A percentile compares a stretch with the other conserved stretches of the same genome.
These are phyloP conservation scores for Mycena chlorophos DNA, from an alignment of 768 basidiomycete genomes.

Conservation along the genomic window DNA sequence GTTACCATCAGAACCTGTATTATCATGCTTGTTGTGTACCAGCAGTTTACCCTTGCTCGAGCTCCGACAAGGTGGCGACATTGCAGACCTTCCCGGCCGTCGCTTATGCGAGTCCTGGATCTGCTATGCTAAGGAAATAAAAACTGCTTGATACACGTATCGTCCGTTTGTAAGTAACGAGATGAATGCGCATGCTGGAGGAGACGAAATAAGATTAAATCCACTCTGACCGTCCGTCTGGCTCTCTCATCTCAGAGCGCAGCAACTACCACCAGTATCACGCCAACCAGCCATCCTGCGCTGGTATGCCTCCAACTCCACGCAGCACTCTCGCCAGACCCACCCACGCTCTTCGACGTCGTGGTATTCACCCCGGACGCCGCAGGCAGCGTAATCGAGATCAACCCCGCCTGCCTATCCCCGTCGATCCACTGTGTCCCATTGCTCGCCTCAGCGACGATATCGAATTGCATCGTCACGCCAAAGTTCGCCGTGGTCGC, in stretches of 20 bases:
- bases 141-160: no score
- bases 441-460: constrained; percentile 7
- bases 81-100: no score
- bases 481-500: constrained; percentile 18
- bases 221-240: not conserved
- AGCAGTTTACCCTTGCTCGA: no score
- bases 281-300: not conserved
- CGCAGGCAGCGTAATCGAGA: constrained; percentile 7
- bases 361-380: constrained; percentile 17
- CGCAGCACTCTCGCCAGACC: not conserved
- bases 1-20: no score
- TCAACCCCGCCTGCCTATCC: constrained; percentile 15
- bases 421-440: constrained; percentile 11
- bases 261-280: not conserved
- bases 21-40: no score
- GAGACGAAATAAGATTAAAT: no score
- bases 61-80: no score
- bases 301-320: not conserved
- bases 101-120: no score
- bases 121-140: no score
- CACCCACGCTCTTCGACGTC: constrained; percentile 4
- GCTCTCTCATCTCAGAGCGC: not conserved
- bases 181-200: not conserved
- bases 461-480: constrained; percentile 19
- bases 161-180: not conserved